Evolutionary conservation across 73 alveolate species (phyloP).

Genomic region (Paramecium tetraurelia): DNA sequence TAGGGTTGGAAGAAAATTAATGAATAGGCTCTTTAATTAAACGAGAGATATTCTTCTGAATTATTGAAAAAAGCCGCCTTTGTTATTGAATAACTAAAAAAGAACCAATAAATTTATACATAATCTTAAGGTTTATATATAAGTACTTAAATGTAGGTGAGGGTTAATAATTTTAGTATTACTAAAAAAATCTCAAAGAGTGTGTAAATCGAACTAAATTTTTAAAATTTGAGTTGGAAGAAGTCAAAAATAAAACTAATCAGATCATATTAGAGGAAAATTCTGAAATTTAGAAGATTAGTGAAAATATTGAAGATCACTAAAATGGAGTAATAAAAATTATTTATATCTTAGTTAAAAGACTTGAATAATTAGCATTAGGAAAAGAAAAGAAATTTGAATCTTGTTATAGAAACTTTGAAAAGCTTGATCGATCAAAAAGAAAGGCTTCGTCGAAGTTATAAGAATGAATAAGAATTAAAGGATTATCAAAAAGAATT

Average conservation of each 20-base stretch:
- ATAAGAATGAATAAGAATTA: background rate
- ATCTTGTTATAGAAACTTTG: background rate
- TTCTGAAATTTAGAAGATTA: background rate
- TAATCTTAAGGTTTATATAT: background rate
- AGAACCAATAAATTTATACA: background rate
- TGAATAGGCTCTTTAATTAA: background rate
- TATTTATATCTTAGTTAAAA: background rate
- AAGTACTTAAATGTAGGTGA: background rate
- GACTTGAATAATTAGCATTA: background rate
- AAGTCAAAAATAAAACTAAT: background rate
- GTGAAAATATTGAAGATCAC: background rate
- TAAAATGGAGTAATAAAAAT: background rate
- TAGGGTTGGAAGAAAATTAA: background rate
- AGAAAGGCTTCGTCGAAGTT: background rate
- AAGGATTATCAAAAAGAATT: background rate
- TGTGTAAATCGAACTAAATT: background rate
- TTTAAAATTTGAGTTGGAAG: background rate
- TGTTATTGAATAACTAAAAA: background rate
- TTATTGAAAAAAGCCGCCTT: background rate
- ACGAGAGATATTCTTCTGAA: background rate
- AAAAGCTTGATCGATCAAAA: background rate
- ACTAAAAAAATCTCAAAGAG: background rate
- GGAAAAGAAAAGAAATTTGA: background rate
- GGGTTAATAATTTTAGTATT: background rate
- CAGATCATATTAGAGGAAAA: background rate